Percentiles rank a stretch among this genome's conserved stretches.
These are phyloP conservation scores for Viola pubescens DNA, from an alignment of 441 rosid genomes.

Conservation along the genomic window DNA sequence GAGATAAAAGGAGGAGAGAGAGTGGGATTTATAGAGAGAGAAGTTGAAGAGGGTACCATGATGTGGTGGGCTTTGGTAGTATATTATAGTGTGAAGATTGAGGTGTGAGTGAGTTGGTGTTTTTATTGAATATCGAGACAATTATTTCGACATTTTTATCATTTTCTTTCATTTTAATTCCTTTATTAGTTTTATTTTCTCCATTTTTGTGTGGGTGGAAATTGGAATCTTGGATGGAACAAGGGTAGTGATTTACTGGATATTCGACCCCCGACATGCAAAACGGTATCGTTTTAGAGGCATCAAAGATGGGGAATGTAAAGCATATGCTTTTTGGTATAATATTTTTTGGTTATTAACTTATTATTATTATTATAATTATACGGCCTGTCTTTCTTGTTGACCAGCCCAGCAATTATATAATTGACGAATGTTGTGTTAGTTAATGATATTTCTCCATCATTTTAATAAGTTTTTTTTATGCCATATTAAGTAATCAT, in stretches of 20 bases:
- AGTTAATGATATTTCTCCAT: no score
- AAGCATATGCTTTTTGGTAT: constrained; percentile 32
- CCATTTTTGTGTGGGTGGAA: neutral
- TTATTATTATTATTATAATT: no score
- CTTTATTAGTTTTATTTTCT: neutral
- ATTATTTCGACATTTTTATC: neutral
- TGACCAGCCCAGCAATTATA: no score
- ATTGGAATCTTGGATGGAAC: constrained; percentile 33
- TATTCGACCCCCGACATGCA: constrained; percentile 24
- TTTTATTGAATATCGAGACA: neutral
- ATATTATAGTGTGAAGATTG: constrained; percentile 2
- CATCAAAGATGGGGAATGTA: constrained; percentile 16
- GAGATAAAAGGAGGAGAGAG: constrained; percentile 28
- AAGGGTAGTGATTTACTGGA: constrained; percentile 19
- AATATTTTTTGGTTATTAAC: no score
- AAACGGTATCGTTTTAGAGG: constrained; percentile 1
- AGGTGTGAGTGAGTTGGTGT: constrained; percentile 4
- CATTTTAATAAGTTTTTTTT: no score
- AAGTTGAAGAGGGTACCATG: constrained; percentile 26
- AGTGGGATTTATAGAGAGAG: constrained; percentile 45
- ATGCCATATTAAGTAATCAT: no score
- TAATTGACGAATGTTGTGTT: no score
- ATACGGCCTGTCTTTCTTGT: no score
- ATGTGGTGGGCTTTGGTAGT: neutral
- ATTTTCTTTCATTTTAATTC: neutral